A percentile compares a stretch with the other conserved stretches of the same genome.
Evolutionary conservation across 495 filamentous ascomycete species (phyloP).

Genomic region (Aspergillus indologenus): DNA sequence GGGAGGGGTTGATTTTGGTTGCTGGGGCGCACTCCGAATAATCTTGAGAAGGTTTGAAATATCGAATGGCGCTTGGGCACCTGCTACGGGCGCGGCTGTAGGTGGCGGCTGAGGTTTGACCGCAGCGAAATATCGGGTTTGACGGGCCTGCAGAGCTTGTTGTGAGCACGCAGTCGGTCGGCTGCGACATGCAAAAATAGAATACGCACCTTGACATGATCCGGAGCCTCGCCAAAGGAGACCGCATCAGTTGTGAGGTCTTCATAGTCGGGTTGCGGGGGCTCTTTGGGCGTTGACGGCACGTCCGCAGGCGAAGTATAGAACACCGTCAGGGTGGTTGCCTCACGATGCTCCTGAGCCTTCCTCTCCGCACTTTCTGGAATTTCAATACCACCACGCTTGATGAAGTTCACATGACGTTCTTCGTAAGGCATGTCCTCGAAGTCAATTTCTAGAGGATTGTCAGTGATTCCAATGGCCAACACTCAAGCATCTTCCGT

Average conservation of each 20-base stretch:
- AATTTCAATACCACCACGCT: conserved; percentile 58
- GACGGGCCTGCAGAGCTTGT: conserved; percentile 33
- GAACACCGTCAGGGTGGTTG: conserved; percentile 76
- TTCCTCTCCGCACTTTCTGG: conserved; percentile 64
- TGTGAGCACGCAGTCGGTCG: conserved; percentile 10
- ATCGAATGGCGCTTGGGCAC: conserved; percentile 36
- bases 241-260: conserved; percentile 33
- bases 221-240: conserved; percentile 49
- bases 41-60: conserved; percentile 48
- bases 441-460: conserved; percentile 53
- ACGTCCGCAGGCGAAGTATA: conserved; percentile 73
- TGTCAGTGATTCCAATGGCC: conserved; percentile 27
- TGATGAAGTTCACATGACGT: conserved; percentile 54
- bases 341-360: conserved; percentile 68
- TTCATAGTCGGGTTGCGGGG: conserved; percentile 44
- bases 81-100: conserved; percentile 4
- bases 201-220: conserved; percentile 44
- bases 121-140: conserved; percentile 42
- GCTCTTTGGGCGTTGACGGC: conserved; percentile 73
- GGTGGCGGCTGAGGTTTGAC: conserved; percentile 37
- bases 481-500: neutral
- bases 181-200: neutral
- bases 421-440: conserved; percentile 49
- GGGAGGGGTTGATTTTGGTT: conserved; percentile 29
- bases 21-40: conserved; percentile 37